Evolutionary conservation across 768 basidiomycete genomes (phyloP), one percentile per base, ranked within the genome.

Genomic region (Peribolospora kevripleyi): DNA sequence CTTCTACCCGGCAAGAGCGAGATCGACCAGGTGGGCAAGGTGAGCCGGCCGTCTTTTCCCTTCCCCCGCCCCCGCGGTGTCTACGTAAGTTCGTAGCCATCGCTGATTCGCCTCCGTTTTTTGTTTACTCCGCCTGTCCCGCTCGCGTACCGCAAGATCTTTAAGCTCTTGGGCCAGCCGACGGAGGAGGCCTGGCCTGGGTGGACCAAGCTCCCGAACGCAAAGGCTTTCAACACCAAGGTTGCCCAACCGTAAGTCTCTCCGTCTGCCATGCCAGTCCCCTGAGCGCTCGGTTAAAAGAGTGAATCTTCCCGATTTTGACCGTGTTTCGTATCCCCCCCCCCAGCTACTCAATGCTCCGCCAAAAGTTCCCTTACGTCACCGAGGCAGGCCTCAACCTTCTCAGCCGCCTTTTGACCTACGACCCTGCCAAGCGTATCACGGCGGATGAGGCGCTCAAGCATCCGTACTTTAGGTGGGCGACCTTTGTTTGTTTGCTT

Each of bases 1-100:
- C 72, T 97, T n/a, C 87, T 97, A 66, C 91, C 90, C 69, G 88
- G 90, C n/a, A 82, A 90, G 64, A 80, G 80, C 45, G 93, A 98
- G 66, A 71, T 91, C 10, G 91, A 98, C 64, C 78, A 97, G 58
- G 72, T 97, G 50, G 76, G 77, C 51, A 83, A 85, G 80, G 72
- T 72, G 46, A 54, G 66, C 60, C 14, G 11, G 10, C 14, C 25
- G 25, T 43, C 7, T 8, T 38, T 14, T 57, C 7, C 7, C 4
- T 49, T 14, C n/a, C 38, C 9, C 40, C 43, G 25, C 25, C 25
- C 25, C 25, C 25, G 25, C 25, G 25, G 25, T 25, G 25, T 37
- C 25, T 5, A 36, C 52, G 14, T 8, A 6, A 5, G n/a, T 36
- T 37, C n/a, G 4, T 4, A 4, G 7, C 7, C 7, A 2, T 6